Evolutionary conservation across 2,329 filamentous ascomycete species (phyloP).

Genomic region (Fusarium multiceps): DNA sequence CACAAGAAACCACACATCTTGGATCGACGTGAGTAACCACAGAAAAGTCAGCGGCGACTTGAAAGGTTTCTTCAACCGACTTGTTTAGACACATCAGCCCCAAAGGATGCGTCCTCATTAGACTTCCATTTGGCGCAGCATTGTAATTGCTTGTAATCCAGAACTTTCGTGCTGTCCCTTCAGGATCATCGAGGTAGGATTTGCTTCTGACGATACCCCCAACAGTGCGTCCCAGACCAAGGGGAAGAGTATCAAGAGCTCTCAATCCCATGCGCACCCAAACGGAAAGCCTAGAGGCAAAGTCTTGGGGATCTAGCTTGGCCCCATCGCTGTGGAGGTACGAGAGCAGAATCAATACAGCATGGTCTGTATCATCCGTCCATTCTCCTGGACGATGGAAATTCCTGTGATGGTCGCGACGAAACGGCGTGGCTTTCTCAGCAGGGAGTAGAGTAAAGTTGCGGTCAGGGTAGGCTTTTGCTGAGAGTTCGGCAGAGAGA

Average conservation of each 20-base stretch:
- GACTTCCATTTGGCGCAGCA: constrained; percentile 62
- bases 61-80: constrained; percentile 57
- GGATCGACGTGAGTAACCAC: constrained; percentile 63
- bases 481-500: constrained; percentile 52
- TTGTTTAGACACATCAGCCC: constrained; percentile 59
- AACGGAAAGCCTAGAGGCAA: constrained; percentile 58
- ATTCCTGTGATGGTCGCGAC: constrained; percentile 58
- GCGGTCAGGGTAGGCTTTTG: constrained; percentile 51
- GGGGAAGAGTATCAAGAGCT: constrained; percentile 58
- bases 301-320: constrained; percentile 52
- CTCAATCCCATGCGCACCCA: constrained; percentile 62
- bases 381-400: constrained; percentile 57
- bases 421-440: constrained; percentile 54
- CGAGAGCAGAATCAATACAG: constrained; percentile 60
- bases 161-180: constrained; percentile 51
- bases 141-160: constrained; percentile 56
- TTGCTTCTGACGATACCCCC: constrained; percentile 56
- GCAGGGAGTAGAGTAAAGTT: constrained; percentile 54
- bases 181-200: constrained; percentile 55
- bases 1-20: constrained; percentile 62
- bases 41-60: constrained; percentile 55
- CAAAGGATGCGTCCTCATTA: constrained; percentile 65
- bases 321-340: constrained; percentile 58
- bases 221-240: constrained; percentile 61
- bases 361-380: constrained; percentile 68